A percentile compares a stretch with the other conserved stretches of the same genome.
These are phyloP conservation scores for Clavispora carvajalis DNA, from an alignment of 805 yeast genomes.

Conservation along the genomic window DNA sequence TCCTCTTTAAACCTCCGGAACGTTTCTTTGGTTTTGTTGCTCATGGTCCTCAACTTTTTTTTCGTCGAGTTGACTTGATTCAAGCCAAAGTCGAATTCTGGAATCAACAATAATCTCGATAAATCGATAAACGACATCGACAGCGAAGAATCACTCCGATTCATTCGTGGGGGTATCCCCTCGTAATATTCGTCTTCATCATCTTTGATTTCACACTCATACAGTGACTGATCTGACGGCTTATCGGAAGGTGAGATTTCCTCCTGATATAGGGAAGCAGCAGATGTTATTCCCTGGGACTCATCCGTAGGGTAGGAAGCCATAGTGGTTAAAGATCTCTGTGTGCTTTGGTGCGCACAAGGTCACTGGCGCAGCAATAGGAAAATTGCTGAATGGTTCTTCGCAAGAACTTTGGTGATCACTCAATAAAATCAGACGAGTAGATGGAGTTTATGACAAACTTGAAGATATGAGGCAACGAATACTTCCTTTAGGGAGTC, in stretches of 20 bases:
- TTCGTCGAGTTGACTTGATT: slow-evolving; percentile 31
- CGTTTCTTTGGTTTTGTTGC: slow-evolving; percentile 27
- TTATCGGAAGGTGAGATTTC: background rate
- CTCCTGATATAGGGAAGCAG: background rate
- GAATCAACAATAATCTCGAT: slow-evolving; percentile 30
- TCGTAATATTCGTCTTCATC: slow-evolving; percentile 6
- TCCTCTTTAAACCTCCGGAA: slow-evolving; percentile 24
- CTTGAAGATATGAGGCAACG: too few relatives aligned
- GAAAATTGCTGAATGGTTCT: background rate
- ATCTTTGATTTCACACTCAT: background rate
- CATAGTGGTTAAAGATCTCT: background rate
- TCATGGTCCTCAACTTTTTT: slow-evolving; percentile 32
- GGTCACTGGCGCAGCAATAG: background rate
- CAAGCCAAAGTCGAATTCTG: slow-evolving; percentile 41
- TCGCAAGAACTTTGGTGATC: too few relatives aligned
- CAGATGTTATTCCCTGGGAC: background rate
- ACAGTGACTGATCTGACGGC: background rate
- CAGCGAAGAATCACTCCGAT: slow-evolving; percentile 2
- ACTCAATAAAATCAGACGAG: too few relatives aligned
- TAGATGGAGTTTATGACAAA: too few relatives aligned
- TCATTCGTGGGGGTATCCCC: background rate
- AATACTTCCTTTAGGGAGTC: too few relatives aligned
- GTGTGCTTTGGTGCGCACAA: background rate
- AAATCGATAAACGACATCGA: slow-evolving; percentile 33
- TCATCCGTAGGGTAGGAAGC: background rate